Percentiles rank a stretch among this genome's conserved stretches.
Evolutionary conservation across 1,284 basidiomycete genomes (phyloP).

Genomic region (Earliella scabrosa): DNA sequence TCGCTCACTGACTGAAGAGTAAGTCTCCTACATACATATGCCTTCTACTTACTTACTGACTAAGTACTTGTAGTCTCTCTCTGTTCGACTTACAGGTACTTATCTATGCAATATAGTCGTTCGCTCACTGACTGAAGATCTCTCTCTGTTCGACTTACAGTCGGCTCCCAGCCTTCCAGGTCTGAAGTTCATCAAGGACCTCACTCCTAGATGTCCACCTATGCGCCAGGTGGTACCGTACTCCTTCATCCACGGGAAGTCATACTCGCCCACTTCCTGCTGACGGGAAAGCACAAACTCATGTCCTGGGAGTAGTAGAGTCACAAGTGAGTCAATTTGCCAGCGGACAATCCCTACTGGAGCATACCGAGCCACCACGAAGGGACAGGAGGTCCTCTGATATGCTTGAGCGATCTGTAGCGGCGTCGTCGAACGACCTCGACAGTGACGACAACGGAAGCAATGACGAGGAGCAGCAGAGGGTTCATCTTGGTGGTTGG

Average conservation of each 20-base stretch:
- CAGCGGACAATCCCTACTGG: too few species aligned
- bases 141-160: too few species aligned
- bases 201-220: slow-evolving; percentile 31
- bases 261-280: slow-evolving; percentile 34
- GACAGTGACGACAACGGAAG: not conserved
- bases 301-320: slow-evolving; percentile 29
- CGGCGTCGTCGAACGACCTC: not conserved
- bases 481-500: not conserved
- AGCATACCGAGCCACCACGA: slow-evolving; percentile 9
- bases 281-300: slow-evolving; percentile 25
- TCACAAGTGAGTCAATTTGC: too few species aligned
- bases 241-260: slow-evolving; percentile 31
- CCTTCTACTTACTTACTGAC: too few species aligned
- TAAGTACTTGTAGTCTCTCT: too few species aligned
- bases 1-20: too few species aligned
- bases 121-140: too few species aligned
- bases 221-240: slow-evolving; percentile 36
- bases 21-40: too few species aligned
- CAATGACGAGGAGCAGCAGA: not conserved
- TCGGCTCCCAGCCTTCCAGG: too few species aligned
- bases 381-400: slow-evolving; percentile 14
- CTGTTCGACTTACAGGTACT: too few species aligned
- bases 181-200: too few species aligned
- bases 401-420: slow-evolving; percentile 4
- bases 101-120: too few species aligned